Evolutionary conservation across 1,284 basidiomycete species (phyloP).

Genomic region (Retiboletus flavoniger): DNA sequence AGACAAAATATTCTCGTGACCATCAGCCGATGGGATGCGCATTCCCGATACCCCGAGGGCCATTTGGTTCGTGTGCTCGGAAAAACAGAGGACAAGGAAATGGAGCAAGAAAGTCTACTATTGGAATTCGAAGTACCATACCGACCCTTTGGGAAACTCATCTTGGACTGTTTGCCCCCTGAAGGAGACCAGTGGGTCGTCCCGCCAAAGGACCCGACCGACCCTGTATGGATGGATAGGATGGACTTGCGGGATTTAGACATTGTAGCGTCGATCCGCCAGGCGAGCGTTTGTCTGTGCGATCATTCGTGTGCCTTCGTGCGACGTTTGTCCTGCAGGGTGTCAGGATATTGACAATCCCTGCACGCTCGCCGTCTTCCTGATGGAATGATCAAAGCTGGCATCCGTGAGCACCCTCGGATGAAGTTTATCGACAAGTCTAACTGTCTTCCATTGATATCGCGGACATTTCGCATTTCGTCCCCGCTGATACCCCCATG

Average conservation of each 20-base stretch:
- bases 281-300: slow-evolving; percentile 41
- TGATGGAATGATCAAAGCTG: slow-evolving; percentile 96
- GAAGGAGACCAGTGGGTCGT: slow-evolving; percentile 96
- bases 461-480: slow-evolving; percentile 98
- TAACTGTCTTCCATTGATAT: slow-evolving; percentile 63
- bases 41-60: slow-evolving; percentile 91
- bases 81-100: slow-evolving; percentile 90
- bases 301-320: neutral
- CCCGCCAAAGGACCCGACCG: slow-evolving; percentile 64
- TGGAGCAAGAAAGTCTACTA: slow-evolving; percentile 92
- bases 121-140: slow-evolving; percentile 98
- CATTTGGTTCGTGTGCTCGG: slow-evolving; percentile 96
- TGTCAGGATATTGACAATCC: slow-evolving; percentile 99
- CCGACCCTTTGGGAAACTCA: slow-evolving; percentile 92
- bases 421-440: neutral
- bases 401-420: slow-evolving; percentile 78
- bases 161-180: slow-evolving; percentile 85
- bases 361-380: slow-evolving; percentile 88
- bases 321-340: slow-evolving; percentile 42
- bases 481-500: slow-evolving; percentile 93
- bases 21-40: slow-evolving; percentile 90
- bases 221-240: slow-evolving; percentile 78
- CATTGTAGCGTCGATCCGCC: slow-evolving; percentile 97
- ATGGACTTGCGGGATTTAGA: slow-evolving; percentile 86
- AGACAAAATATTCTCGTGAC: slow-evolving; percentile 96